phyloP scores from a whole-genome alignment of 768 basidiomycete species.

The Flagelloscypha sp. region DNA sequence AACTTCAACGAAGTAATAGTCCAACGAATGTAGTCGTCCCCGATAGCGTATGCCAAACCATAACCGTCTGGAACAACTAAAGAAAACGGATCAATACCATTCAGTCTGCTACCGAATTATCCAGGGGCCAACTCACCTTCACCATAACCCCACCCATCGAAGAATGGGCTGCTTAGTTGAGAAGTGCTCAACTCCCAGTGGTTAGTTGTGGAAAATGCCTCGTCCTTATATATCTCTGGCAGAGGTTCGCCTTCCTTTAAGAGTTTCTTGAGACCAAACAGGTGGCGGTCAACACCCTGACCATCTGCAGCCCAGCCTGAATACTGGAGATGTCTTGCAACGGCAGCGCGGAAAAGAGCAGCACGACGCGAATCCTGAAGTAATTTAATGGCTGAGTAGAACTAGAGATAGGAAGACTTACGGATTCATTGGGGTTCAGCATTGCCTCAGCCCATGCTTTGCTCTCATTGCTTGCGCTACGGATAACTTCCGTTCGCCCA shows the following conservation, averaged over 20 bases:
- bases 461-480: constrained; percentile 74
- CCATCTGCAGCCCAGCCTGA: constrained; percentile 88
- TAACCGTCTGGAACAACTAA: constrained; percentile 87
- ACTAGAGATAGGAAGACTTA: constrained; percentile 21
- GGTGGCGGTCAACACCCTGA: constrained; percentile 89
- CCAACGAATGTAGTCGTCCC: constrained; percentile 79
- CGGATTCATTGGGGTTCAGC: constrained; percentile 47
- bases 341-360: constrained; percentile 66
- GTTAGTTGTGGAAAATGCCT: constrained; percentile 54
- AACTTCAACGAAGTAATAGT: constrained; percentile 71
- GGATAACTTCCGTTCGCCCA: constrained; percentile 93
- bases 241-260: constrained; percentile 62
- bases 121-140: constrained; percentile 51
- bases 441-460: constrained; percentile 88
- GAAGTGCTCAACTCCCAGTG: constrained; percentile 95
- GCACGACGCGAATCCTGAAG: constrained; percentile 48
- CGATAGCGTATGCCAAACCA: constrained; percentile 87
- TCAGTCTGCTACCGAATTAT: not conserved
- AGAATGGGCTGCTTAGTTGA: constrained; percentile 69
- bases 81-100: constrained; percentile 7
- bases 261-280: constrained; percentile 88
- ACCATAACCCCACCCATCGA: constrained; percentile 97
- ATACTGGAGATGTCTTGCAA: constrained; percentile 79
- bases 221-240: constrained; percentile 71
- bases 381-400: too few species aligned